phyloP scores from a whole-genome alignment of 345 rosid species.

The Melaleuca alternifolia region DNA sequence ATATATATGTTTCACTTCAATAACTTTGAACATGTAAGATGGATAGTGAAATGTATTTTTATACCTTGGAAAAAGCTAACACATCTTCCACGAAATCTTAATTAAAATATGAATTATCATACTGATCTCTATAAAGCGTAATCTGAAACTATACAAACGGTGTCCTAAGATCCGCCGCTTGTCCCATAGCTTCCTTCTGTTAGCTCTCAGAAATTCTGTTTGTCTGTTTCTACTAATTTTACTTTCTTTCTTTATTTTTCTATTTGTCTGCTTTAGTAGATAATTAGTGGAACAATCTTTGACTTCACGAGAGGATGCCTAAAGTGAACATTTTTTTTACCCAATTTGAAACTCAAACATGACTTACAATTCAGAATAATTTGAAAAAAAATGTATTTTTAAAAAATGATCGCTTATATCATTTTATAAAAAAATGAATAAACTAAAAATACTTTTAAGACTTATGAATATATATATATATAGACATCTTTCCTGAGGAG shows the following conservation, averaged over 20 bases:
- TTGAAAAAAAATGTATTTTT: too few relatives aligned
- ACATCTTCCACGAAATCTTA: too few relatives aligned
- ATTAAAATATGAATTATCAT: too few relatives aligned
- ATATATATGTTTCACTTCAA: not conserved
- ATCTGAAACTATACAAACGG: not conserved
- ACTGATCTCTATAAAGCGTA: not conserved
- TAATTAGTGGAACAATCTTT: not conserved
- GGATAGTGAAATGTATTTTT: not conserved
- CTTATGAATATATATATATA: too few relatives aligned
- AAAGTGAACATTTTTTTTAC: not conserved
- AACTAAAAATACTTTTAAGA: too few relatives aligned
- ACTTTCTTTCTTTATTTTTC: not conserved
- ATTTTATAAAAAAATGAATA: too few relatives aligned
- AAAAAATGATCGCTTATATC: too few relatives aligned
- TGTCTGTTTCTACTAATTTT: not conserved
- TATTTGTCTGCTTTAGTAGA: not conserved
- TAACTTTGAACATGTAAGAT: not conserved
- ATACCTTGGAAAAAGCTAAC: not conserved
- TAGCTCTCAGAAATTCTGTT: not conserved
- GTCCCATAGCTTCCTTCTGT: not conserved
- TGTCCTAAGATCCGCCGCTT: fast-evolving
- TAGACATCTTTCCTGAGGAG: too few relatives aligned
- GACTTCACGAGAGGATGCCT: not conserved
- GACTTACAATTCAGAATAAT: too few relatives aligned
- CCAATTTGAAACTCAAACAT: not conserved